Evolutionary conservation across 2,329 filamentous ascomycete genomes (phyloP), one percentile per base, ranked within the genome.

Genomic region (Trichophyton verrucosum): DNA sequence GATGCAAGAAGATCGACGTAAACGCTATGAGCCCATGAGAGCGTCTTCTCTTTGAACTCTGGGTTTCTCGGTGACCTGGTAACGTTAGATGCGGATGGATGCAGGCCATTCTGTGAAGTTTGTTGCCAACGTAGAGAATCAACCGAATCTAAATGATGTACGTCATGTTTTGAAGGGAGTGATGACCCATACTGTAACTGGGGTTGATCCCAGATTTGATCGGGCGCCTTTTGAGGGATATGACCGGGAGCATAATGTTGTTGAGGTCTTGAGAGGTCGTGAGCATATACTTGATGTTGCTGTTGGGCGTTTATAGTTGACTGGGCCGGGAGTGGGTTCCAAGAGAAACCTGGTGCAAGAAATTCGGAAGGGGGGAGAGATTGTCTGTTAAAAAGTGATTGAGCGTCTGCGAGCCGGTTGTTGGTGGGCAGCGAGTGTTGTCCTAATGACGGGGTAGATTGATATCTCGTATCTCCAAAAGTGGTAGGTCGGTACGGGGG

Each of bases 1-100:
- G 82, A 83, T 8, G 83, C 75, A 2, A 91, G 75, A 6, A 92
- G 78, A 64, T 89, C 85, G 56, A 87, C 78, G 71, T 91, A 91
- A 36, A 86, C 81, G 65, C 80, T 80, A 70, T 91, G 86, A n/a
- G 87, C 88, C 74, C 84, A 85, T 13, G 81, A 77, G 24, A 91
- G 74, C 1, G 83, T 82, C 64, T 83, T 86, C 64, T 90, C 87
- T 65, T 84, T 86, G 68, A 89, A 89, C 61, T 79, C 76, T 11
- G 72, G 69, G 65, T 77, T 76, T 9, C 65, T 69, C n/a, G 70
- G 66, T 4, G 67, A 68, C 20, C 68, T 66, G 58, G 62, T 62
- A 1, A 65, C 59, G 17, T 68, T 64, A 6, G 68, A 59, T 3
- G 60, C 65, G 33, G 66, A 58, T 11, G 60, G 61, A 40, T 69